Percentiles rank a stretch among this genome's conserved stretches.
These are phyloP conservation scores for Poteriospumella lacustris DNA, from an alignment of 108 stramenopile genomes.

Conservation along the genomic window DNA sequence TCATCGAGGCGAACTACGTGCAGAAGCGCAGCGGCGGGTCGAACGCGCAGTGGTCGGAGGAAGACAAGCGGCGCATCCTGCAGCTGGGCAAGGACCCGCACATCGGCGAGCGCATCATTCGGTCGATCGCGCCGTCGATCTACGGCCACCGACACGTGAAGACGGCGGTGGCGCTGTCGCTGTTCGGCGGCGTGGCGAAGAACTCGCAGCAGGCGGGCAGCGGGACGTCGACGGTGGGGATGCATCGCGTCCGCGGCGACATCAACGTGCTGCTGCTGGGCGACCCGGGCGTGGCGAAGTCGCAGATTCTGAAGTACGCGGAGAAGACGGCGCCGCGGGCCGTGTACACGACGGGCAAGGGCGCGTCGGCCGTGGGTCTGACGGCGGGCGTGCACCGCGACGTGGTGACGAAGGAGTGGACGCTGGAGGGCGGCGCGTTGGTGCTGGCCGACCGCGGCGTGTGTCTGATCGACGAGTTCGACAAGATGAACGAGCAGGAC, in stretches of 20 bases:
- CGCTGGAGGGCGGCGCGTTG: slow-evolving; percentile 90
- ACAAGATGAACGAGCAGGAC: slow-evolving; percentile 97
- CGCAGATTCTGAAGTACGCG: slow-evolving; percentile 93
- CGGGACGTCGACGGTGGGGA: slow-evolving; percentile 47
- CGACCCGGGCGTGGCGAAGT: slow-evolving; percentile 96
- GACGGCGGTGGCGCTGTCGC: slow-evolving; percentile 81
- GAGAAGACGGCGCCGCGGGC: slow-evolving; percentile 91
- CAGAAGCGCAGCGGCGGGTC: slow-evolving; percentile 55
- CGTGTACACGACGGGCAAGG: slow-evolving; percentile 97
- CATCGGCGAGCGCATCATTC: slow-evolving; percentile 75
- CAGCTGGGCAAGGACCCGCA: slow-evolving; percentile 79
- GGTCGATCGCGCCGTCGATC: slow-evolving; percentile 89
- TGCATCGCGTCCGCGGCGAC: slow-evolving; percentile 96
- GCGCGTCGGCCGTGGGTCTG: slow-evolving; percentile 96
- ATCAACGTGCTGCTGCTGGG: slow-evolving; percentile 64
- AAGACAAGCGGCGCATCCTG: slow-evolving; percentile 76
- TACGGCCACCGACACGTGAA: slow-evolving; percentile 94
- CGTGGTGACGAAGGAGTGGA: slow-evolving; percentile 95
- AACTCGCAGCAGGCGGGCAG: slow-evolving; percentile 61
- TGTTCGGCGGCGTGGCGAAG: slow-evolving; percentile 93
- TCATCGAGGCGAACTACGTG: slow-evolving; percentile 86
- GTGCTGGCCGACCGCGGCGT: slow-evolving; percentile 80
- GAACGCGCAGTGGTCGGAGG: slow-evolving; percentile 45
- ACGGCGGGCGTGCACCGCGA: slow-evolving; percentile 97
- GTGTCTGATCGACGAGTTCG: slow-evolving; percentile 86